Percentiles rank a stretch among this genome's conserved stretches.
These are phyloP conservation scores for Nicotiana otophora DNA, from an alignment of 257 asterid genomes.

Conservation along the genomic window DNA sequence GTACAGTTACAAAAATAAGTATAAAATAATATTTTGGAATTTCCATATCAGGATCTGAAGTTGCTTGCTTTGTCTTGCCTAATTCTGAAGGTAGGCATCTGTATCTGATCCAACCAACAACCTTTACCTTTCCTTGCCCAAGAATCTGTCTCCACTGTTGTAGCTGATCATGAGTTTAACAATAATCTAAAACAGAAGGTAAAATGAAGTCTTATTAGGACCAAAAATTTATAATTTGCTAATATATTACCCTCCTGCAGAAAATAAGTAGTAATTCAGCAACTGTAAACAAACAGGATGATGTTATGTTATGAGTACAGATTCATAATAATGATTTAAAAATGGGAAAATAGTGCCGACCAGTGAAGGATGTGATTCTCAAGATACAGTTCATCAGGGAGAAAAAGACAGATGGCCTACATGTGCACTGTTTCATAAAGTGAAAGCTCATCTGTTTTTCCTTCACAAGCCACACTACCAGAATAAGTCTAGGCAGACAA, in stretches of 20 bases:
- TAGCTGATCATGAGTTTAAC: background rate
- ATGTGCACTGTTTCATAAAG: constrained; percentile 39
- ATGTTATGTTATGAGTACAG: no score
- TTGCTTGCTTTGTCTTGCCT: background rate
- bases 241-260: background rate
- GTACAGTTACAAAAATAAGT: background rate
- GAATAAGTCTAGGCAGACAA: background rate
- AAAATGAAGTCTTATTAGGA: no score
- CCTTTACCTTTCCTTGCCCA: background rate
- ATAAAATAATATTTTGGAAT: background rate
- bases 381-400: constrained; percentile 31
- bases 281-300: background rate
- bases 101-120: background rate
- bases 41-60: background rate
- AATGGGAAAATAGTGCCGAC: no score
- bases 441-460: constrained; percentile 38
- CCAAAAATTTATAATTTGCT: background rate
- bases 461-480: background rate
- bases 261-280: no score
- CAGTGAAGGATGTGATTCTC: constrained; percentile 8
- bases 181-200: background rate
- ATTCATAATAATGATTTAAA: background rate
- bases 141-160: background rate
- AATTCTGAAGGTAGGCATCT: background rate
- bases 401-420: constrained; percentile 32